Conservation (phyloP, 495 filamentous ascomycete species). For the Bathelium albidoporum region DNA sequence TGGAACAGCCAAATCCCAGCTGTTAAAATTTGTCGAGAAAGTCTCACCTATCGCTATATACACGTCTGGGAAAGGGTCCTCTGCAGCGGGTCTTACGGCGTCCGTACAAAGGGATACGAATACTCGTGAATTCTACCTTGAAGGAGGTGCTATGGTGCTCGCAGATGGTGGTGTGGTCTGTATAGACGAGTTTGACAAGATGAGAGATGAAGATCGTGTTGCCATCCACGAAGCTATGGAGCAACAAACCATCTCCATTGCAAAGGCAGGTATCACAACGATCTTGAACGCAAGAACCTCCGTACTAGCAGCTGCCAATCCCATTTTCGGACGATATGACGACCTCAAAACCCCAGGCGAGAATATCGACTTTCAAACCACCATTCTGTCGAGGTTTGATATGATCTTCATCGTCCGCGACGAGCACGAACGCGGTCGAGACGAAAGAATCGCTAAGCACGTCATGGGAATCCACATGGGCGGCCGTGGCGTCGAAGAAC, state of each 20-base stretch:
- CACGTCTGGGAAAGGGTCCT: conserved; percentile 97
- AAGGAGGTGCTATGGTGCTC: conserved; percentile 98
- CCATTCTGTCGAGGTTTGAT: conserved; percentile 95
- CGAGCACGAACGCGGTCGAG: conserved; percentile 78
- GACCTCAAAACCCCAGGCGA: conserved; percentile 96
- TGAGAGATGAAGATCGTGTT: conserved; percentile 97
- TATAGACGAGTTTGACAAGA: conserved; percentile 99
- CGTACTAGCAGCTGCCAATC: conserved; percentile 93
- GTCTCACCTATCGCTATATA: conserved; percentile 96
- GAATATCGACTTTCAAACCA: conserved; percentile 99
- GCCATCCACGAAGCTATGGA: conserved; percentile 99
- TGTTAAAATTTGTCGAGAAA: conserved; percentile 96
- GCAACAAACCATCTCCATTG: conserved; percentile 98
- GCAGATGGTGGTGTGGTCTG: conserved; percentile 97
- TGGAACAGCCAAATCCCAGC: conserved; percentile 95
- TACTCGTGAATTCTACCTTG: conserved; percentile 94
- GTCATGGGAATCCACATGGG: conserved; percentile 98
- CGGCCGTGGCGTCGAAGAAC: conserved; percentile 72
- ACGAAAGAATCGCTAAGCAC: conserved; percentile 90
- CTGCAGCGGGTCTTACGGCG: conserved; percentile 93
- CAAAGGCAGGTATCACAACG: conserved; percentile 97
- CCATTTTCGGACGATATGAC: conserved; percentile 95
- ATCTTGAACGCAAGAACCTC: conserved; percentile 95
- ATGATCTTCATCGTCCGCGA: conserved; percentile 99
- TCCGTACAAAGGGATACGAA: conserved; percentile 89